Evolutionary conservation across 2,329 filamentous ascomycete genomes (phyloP).

Genomic region (Epichloe typhina): DNA sequence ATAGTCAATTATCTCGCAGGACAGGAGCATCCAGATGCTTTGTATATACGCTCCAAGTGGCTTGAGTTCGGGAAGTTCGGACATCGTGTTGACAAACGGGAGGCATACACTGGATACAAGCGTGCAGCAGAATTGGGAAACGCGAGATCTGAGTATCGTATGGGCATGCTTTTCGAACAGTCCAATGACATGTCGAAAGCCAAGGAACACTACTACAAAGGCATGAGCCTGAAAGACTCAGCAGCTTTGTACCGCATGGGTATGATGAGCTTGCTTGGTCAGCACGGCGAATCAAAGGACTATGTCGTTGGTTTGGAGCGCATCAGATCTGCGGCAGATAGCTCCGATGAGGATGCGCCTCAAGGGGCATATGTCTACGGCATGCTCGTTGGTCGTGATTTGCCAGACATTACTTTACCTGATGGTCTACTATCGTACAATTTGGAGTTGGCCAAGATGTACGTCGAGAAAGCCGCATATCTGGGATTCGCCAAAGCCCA

Average conservation of each 20-base stretch:
- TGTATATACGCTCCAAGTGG: constrained; percentile 95
- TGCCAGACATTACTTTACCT: constrained; percentile 81
- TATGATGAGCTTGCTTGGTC: constrained; percentile 94
- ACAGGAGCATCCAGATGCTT: constrained; percentile 83
- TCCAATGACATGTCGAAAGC: constrained; percentile 88
- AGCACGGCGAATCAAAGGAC: constrained; percentile 81
- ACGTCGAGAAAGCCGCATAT: constrained; percentile 93
- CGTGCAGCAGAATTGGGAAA: constrained; percentile 78
- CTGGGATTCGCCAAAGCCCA: constrained; percentile 94
- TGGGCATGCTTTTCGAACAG: constrained; percentile 96
- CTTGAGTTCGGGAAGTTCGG: constrained; percentile 96
- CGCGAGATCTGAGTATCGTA: constrained; percentile 82
- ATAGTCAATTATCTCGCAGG: constrained; percentile 83
- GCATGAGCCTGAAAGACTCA: constrained; percentile 69
- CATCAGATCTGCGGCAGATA: constrained; percentile 70
- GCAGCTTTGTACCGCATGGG: constrained; percentile 77
- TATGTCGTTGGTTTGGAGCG: constrained; percentile 65
- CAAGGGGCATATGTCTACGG: constrained; percentile 93
- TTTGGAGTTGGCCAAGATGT: constrained; percentile 61
- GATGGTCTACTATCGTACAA: constrained; percentile 56
- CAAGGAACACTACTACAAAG: constrained; percentile 76
- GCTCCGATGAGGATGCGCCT: constrained; percentile 88
- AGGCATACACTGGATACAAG: constrained; percentile 79
- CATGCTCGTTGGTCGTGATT: constrained; percentile 81
- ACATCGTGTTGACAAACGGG: constrained; percentile 79